Evolutionary conservation across 2,329 filamentous ascomycete genomes (phyloP).

Genomic region (Claviceps digitariae): DNA sequence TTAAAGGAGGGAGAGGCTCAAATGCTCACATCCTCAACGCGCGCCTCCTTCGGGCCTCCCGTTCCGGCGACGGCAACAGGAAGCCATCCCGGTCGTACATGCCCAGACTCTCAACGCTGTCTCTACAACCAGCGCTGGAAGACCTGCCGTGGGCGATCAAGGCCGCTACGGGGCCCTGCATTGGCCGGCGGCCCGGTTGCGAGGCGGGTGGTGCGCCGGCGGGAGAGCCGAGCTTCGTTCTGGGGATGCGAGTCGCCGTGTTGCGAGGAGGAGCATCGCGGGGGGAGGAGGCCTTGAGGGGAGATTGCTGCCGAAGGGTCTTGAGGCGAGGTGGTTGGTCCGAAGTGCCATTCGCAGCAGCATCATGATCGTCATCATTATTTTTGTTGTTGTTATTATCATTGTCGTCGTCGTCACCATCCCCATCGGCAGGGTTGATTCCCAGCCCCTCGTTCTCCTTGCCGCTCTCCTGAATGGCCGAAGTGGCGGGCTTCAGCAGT

Average conservation of each 20-base stretch:
- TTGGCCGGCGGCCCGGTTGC: conserved; percentile 6
- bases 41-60: conserved; percentile 9
- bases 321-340: not conserved
- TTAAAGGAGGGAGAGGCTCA: no score
- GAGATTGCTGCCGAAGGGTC: no score
- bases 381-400: not conserved
- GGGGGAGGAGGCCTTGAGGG: no score
- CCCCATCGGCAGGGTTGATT: not conserved
- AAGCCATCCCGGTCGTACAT: conserved; percentile 34
- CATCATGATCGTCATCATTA: not conserved
- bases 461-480: conserved; percentile 10
- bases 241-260: no score
- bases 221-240: no score
- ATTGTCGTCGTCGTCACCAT: not conserved
- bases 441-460: conserved; percentile 17
- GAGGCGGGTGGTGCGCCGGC: no score
- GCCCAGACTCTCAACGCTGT: conserved; percentile 26
- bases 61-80: conserved; percentile 27
- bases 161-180: conserved; percentile 15
- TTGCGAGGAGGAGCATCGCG: no score
- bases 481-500: not conserved
- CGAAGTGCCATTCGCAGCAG: not conserved
- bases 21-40: conserved; percentile 1
- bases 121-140: conserved; percentile 6
- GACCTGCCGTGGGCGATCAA: conserved; percentile 12